Percentiles rank a stretch among this genome's conserved stretches.
These are phyloP conservation scores for Vitrella brassicaformis DNA, from an alignment of 73 alveolate species.

Conservation along the genomic window DNA sequence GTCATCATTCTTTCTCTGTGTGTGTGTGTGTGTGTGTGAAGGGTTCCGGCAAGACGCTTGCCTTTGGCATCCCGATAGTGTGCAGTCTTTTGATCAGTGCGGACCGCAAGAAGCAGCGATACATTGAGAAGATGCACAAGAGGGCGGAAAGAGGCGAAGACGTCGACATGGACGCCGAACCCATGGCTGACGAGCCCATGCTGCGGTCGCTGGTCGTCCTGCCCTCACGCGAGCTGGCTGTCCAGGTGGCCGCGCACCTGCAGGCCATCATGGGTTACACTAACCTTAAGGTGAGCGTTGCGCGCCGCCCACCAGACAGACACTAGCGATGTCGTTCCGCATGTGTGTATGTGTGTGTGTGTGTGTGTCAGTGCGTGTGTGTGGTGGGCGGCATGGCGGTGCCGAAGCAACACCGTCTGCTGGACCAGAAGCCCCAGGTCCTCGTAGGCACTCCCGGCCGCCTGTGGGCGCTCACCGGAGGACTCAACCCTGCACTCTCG, in stretches of 20 bases:
- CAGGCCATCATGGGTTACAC: conserved; percentile 49
- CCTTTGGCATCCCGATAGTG: conserved; percentile 75
- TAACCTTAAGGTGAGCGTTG: too few relatives aligned
- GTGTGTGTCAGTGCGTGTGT: conserved; percentile 21
- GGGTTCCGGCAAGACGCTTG: conserved; percentile 75
- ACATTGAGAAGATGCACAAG: neutral
- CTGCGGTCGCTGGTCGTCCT: conserved; percentile 60
- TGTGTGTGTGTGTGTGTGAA: conserved; percentile 1
- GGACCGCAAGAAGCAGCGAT: neutral
- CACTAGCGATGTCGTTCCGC: too few relatives aligned
- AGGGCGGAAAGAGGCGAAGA: neutral
- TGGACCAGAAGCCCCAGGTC: conserved; percentile 57
- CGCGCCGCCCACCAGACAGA: too few relatives aligned
- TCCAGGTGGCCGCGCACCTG: conserved; percentile 61
- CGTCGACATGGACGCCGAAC: too few relatives aligned
- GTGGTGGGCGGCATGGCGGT: conserved; percentile 71
- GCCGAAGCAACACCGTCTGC: conserved; percentile 60
- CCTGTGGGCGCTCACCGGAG: conserved; percentile 74
- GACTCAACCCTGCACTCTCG: too few relatives aligned
- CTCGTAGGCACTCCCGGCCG: conserved; percentile 78
- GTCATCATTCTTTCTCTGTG: conserved; percentile 31
- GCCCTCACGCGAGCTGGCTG: conserved; percentile 84
- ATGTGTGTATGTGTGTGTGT: too few relatives aligned
- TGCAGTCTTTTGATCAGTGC: neutral
- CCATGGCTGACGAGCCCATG: neutral